phyloP scores from a whole-genome alignment of 23 red algal species.

The Gracilaria vermiculophylla region DNA sequence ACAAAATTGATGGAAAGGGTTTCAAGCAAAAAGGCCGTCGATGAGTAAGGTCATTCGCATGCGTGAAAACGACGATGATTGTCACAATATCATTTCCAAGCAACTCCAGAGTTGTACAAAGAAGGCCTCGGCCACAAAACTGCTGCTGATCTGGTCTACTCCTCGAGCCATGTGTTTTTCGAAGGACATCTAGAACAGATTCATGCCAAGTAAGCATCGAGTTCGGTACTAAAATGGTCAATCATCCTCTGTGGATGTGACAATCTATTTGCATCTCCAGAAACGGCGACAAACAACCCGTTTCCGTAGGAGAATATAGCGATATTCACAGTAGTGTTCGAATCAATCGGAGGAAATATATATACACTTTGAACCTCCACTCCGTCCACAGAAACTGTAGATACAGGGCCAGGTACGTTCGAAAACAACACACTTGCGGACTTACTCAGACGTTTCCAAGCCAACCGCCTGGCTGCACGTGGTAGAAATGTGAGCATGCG shows the following conservation, averaged over 20 bases:
- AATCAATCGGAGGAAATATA: slow-evolving; percentile 40
- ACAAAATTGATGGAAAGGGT: too few species aligned
- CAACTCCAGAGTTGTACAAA: too few species aligned
- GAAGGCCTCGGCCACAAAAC: too few species aligned
- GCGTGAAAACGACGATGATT: too few species aligned
- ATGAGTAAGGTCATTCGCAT: too few species aligned
- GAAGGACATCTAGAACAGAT: not conserved
- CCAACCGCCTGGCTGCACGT: not conserved
- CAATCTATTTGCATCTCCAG: slow-evolving; percentile 37
- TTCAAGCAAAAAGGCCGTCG: too few species aligned
- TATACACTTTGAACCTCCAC: slow-evolving; percentile 22
- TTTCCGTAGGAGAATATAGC: slow-evolving; percentile 40
- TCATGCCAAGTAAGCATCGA: not conserved
- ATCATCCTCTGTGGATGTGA: slow-evolving; percentile 10
- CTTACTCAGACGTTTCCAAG: slow-evolving; percentile 11
- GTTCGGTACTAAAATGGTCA: not conserved
- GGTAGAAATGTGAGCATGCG: not conserved
- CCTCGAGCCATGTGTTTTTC: too few species aligned
- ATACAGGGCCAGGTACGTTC: slow-evolving; percentile 22
- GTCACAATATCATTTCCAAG: too few species aligned
- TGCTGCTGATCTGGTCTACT: not conserved
- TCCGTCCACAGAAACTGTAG: not conserved
- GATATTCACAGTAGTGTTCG: slow-evolving; percentile 20
- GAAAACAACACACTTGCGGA: slow-evolving; percentile 48
- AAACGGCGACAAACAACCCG: slow-evolving; percentile 6